Conservation (phyloP, 2,329 filamentous ascomycete species). For the Arthrobotrys musiformis region DNA sequence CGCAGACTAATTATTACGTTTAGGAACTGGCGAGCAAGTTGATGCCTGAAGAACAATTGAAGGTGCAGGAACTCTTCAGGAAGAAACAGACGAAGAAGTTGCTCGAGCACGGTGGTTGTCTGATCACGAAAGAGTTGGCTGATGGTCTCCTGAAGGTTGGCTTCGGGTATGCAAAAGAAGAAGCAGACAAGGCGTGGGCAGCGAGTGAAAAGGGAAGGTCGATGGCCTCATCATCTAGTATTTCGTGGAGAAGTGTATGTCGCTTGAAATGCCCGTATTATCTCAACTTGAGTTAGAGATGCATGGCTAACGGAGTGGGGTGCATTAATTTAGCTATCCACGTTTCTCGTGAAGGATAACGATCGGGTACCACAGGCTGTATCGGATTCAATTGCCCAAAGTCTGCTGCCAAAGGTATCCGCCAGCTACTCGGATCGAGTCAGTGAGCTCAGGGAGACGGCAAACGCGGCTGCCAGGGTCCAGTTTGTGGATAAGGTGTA, state of each 20-base stretch:
- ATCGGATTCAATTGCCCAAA: constrained; percentile 36
- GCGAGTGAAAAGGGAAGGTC: constrained; percentile 15
- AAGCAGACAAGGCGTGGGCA: constrained; percentile 39
- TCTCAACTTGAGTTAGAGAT: not conserved
- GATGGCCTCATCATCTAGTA: not conserved
- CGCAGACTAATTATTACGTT: constrained; percentile 9
- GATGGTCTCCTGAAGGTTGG: not conserved
- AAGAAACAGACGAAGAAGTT: constrained; percentile 40
- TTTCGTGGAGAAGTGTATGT: constrained; percentile 38
- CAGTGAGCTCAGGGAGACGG: constrained; percentile 30
- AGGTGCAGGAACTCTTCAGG: constrained; percentile 28
- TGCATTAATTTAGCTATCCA: constrained; percentile 19
- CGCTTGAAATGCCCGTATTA: not conserved
- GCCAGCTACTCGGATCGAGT: constrained; percentile 17
- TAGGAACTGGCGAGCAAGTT: constrained; percentile 24
- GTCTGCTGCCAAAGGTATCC: constrained; percentile 16
- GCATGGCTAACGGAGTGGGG: not conserved
- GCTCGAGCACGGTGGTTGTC: constrained; percentile 14
- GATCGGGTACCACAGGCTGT: constrained; percentile 13
- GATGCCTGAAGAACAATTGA: constrained; percentile 11
- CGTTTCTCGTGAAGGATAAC: not conserved
- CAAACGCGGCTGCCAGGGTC: constrained; percentile 28
- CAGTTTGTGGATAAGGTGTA: constrained; percentile 43
- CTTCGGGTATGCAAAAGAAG: constrained; percentile 18
- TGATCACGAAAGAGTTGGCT: constrained; percentile 28